Base-by-base conservation (phyloP, 164 flowering plant species). In the Hamamelis virginiana region DNA sequence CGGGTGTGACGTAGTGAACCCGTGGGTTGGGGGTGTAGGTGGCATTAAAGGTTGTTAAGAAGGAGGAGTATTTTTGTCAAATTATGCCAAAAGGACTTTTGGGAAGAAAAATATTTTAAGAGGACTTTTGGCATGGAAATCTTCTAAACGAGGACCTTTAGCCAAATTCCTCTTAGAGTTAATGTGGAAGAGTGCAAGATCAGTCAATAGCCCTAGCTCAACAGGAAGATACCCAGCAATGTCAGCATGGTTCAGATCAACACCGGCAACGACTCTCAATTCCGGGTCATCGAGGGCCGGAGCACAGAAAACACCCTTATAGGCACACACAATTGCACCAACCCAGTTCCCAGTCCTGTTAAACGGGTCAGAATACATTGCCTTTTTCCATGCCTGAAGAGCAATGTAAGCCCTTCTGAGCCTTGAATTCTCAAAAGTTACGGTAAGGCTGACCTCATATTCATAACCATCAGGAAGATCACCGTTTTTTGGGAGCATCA, bases 221-320 rank as follows among this genome's bases (percentile, higher is more conserved):
- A 63, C 78, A 0, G 94, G 96, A 10, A 92, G 84, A 73, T 84
- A 75, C 1, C 92, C 97, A 0, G 94, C 94, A 2, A 92, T 85
- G 77, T 92, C 96, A 1, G 73, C 93, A 27, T 69, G 73, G 78
- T 91, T 91, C 2, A 92, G 74, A 58, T 92, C 97, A 22, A 92
- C 55, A 1, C 94, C 96, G 0, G 94, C 90, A 10, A 92, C 97
- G 0, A 84, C 90, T 1, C 60, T 78, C 55, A 80, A 8, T 0
- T 19, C 64, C 0, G 84, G 80, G 53, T 88, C 84, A 28, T 92
- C 91, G 0, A 81, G 72, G 0, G 94, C 88, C 1, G 76, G 75
- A 0, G 92, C 76, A 56, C 92, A 92, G 55, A 87, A 85, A 0
- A 92, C 87, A 0, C 96, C 94, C 0, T 68, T 78, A 69, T 92